Percentiles rank a stretch among this genome's conserved stretches.
Evolutionary conservation across 768 basidiomycete genomes (phyloP).

Genomic region (Suillus americanus): DNA sequence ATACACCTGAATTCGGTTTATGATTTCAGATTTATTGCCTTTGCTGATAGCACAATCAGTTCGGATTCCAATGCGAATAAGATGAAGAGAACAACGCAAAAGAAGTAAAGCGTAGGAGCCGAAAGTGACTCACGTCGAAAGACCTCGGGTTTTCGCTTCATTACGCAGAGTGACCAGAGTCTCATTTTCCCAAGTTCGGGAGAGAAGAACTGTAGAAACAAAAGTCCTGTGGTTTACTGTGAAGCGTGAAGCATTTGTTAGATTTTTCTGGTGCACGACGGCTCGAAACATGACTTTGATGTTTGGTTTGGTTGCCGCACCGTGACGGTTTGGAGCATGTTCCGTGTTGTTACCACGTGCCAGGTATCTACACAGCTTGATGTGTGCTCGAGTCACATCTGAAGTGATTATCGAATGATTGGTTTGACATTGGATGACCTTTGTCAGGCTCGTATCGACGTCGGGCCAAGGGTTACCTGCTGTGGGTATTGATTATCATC

Average conservation of each 20-base stretch:
- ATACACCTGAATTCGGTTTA: slow-evolving; percentile 53
- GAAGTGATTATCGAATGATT: slow-evolving; percentile 6
- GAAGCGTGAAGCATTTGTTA: slow-evolving; percentile 5
- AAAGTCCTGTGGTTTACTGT: slow-evolving; percentile 31
- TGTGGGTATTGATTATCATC: slow-evolving; percentile 11
- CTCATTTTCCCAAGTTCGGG: slow-evolving; percentile 55
- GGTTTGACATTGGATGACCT: neutral
- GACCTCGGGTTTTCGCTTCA: slow-evolving; percentile 55
- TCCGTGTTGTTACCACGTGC: slow-evolving; percentile 4
- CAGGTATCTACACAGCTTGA: slow-evolving; percentile 2
- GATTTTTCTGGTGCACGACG: slow-evolving; percentile 15
- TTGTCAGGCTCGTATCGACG: slow-evolving; percentile 1
- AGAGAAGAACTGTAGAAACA: slow-evolving; percentile 57
- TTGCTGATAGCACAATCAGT: slow-evolving; percentile 36
- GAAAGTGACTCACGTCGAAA: slow-evolving; percentile 48
- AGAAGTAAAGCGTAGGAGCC: neutral
- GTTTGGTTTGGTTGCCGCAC: neutral
- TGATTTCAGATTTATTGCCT: slow-evolving; percentile 58
- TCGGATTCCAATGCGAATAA: neutral
- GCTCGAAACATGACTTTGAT: slow-evolving; percentile 28
- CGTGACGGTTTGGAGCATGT: neutral
- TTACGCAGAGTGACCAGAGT: slow-evolving; percentile 48
- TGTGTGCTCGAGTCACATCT: neutral
- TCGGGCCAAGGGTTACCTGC: slow-evolving; percentile 9
- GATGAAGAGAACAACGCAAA: slow-evolving; percentile 9